Evolutionary conservation across 257 asterid species (phyloP).

Genomic region (Rehmannia glutinosa): DNA sequence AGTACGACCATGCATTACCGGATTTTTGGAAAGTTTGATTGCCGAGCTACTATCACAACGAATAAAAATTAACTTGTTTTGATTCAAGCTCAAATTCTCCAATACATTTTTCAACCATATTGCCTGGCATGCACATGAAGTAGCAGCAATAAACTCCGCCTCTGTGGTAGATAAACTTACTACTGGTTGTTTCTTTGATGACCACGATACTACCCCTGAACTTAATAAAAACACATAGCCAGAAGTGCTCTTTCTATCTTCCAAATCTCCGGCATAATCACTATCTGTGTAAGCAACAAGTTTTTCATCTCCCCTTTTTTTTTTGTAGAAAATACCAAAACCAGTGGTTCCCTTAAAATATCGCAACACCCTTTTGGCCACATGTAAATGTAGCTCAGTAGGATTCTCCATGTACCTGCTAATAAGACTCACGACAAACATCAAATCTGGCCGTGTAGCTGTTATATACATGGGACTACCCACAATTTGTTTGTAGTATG

Average conservation of each 20-base stretch:
- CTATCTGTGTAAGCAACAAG: not conserved
- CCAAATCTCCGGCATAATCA: not conserved
- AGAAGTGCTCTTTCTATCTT: not conserved
- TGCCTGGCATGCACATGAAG: not conserved
- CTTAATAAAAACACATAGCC: not conserved
- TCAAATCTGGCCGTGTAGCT: not conserved
- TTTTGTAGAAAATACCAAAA: not conserved
- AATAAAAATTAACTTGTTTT: no score
- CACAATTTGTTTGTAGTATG: not conserved
- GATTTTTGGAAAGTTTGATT: no score
- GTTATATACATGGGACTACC: not conserved
- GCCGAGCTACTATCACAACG: no score
- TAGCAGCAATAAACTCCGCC: not conserved
- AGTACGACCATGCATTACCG: no score
- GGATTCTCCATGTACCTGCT: not conserved
- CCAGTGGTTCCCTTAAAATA: not conserved
- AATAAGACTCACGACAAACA: not conserved
- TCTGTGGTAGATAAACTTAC: not conserved
- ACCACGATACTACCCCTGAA: not conserved
- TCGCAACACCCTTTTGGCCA: not conserved
- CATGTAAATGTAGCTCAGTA: not conserved
- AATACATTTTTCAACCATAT: no score
- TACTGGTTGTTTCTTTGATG: not conserved
- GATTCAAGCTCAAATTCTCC: no score
- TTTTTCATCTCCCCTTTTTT: not conserved